Percentiles rank a stretch among this genome's conserved stretches.
Conservation (phyloP, 2,329 filamentous ascomycete species). For the Podosphaera aphanis region DNA sequence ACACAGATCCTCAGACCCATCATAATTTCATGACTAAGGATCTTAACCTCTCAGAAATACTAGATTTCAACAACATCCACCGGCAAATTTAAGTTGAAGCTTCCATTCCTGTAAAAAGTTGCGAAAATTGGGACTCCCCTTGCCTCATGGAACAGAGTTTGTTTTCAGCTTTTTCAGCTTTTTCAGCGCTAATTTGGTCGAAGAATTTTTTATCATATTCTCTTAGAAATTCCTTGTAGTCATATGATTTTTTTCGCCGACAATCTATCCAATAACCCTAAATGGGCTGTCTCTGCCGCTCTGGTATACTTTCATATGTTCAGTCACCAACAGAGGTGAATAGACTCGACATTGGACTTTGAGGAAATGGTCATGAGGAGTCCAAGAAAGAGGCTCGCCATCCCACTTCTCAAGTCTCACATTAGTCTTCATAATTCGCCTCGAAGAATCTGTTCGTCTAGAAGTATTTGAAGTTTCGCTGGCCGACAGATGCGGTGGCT, state of each 20-base stretch:
- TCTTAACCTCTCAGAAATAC: too few species aligned
- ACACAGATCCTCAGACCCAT: too few species aligned
- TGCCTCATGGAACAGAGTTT: neutral
- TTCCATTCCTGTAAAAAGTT: neutral
- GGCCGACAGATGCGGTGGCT: too few species aligned
- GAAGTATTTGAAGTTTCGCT: too few species aligned
- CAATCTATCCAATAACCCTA: neutral
- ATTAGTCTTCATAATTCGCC: neutral
- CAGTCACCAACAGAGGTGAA: neutral
- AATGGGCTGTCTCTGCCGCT: neutral
- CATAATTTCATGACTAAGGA: too few species aligned
- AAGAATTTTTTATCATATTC: neutral
- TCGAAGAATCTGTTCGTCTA: too few species aligned
- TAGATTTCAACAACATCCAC: too few species aligned
- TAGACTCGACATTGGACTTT: neutral
- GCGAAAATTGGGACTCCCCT: neutral
- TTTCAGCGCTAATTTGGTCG: neutral
- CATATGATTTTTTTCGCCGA: neutral
- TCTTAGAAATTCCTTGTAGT: neutral
- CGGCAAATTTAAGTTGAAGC: neutral
- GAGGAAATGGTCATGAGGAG: neutral
- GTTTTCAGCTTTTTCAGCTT: neutral
- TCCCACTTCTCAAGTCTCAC: neutral
- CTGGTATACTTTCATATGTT: neutral
- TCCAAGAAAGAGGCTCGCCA: neutral